Conservation (phyloP, 208 protist species). For the Leptomonas seymouri region DNA sequence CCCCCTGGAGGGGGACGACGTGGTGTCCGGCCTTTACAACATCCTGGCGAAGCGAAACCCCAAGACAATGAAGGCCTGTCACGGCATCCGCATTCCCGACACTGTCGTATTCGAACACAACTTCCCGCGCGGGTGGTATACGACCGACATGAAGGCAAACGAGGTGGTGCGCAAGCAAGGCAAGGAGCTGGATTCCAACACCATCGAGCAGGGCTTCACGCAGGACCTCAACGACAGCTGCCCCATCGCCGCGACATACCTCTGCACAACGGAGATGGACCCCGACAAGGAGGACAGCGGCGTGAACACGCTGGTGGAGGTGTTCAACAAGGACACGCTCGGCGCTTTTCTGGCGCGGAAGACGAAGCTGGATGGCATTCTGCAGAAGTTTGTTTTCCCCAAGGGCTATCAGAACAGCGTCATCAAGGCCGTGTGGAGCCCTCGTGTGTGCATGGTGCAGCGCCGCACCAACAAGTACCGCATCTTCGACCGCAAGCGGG, state of each 20-base stretch:
- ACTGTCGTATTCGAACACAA: conserved; percentile 92
- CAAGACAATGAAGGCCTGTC: conserved; percentile 86
- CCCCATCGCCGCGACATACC: conserved; percentile 79
- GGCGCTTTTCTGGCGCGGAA: conserved; percentile 81
- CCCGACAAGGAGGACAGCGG: conserved; percentile 52
- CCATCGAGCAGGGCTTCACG: conserved; percentile 78
- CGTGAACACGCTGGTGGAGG: conserved; percentile 72
- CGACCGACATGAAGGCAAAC: conserved; percentile 76
- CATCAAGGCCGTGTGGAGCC: conserved; percentile 88
- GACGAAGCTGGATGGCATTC: conserved; percentile 80
- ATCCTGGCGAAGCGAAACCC: conserved; percentile 80
- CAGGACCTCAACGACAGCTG: conserved; percentile 39
- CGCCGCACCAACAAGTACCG: conserved; percentile 82
- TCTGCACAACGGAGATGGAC: conserved; percentile 62
- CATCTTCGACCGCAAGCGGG: conserved; percentile 71
- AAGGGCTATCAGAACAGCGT: conserved; percentile 87
- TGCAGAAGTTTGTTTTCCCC: conserved; percentile 87
- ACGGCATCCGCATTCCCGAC: conserved; percentile 77
- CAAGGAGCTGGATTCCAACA: conserved; percentile 84
- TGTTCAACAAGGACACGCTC: conserved; percentile 83
- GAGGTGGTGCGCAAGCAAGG: conserved; percentile 87
- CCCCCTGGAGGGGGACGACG: conserved; percentile 80
- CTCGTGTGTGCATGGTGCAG: conserved; percentile 85
- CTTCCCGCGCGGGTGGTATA: conserved; percentile 91
- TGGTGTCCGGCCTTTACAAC: conserved; percentile 85